Evolutionary conservation across 768 basidiomycete species (phyloP).

Genomic region (Kwoniella sp.): DNA sequence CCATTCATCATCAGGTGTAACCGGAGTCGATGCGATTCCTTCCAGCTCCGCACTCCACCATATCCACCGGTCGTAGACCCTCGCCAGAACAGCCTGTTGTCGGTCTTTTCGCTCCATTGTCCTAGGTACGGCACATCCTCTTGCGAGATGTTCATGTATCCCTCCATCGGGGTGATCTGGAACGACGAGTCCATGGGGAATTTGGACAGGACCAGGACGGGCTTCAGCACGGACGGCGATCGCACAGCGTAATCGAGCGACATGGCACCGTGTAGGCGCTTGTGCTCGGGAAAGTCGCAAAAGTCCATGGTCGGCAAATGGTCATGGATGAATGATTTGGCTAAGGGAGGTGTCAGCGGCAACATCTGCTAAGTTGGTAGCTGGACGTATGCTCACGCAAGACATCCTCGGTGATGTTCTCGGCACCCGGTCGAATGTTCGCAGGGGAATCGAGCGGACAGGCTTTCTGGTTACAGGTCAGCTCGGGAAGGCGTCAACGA

Average conservation of each 20-base stretch:
- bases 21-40: constrained; percentile 49
- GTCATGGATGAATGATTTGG: constrained; percentile 46
- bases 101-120: constrained; percentile 52
- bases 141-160: constrained; percentile 41
- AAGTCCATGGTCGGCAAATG: constrained; percentile 47
- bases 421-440: constrained; percentile 37
- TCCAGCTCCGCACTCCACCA: constrained; percentile 50
- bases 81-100: constrained; percentile 52
- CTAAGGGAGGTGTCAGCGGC: constrained; percentile 13
- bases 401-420: constrained; percentile 37
- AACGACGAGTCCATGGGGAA: constrained; percentile 44
- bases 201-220: constrained; percentile 47
- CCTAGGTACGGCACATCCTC: constrained; percentile 25
- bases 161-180: constrained; percentile 45
- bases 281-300: constrained; percentile 46
- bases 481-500: neutral
- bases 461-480: constrained; percentile 31
- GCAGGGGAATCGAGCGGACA: constrained; percentile 45
- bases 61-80: constrained; percentile 53
- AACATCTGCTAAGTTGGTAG: neutral
- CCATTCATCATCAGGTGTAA: constrained; percentile 52
- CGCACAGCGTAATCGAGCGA: constrained; percentile 43
- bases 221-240: constrained; percentile 43
- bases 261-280: constrained; percentile 49
- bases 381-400: constrained; percentile 21